Conservation (phyloP, 306 rosid genomes). For the Trifolium repens region DNA sequence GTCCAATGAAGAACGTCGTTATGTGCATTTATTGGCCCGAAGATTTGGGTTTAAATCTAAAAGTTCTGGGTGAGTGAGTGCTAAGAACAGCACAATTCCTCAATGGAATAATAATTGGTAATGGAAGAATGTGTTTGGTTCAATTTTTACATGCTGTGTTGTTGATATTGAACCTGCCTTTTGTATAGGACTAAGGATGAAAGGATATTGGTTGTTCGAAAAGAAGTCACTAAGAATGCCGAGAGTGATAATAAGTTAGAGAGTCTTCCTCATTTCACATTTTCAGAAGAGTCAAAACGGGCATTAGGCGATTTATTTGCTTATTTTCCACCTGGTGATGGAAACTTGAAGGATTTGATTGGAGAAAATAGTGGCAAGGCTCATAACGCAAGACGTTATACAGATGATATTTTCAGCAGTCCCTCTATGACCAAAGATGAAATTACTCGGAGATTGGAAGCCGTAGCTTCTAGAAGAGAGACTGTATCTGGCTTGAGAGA, state of each 20-base stretch:
- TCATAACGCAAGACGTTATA: conserved; percentile 19
- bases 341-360: conserved; percentile 39
- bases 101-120: conserved; percentile 33
- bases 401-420: conserved; percentile 57
- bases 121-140: conserved; percentile 7
- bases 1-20: conserved; percentile 61
- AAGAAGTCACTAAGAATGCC: conserved; percentile 47
- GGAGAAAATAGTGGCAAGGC: conserved; percentile 34
- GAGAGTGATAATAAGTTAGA: conserved; percentile 3
- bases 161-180: conserved; percentile 36
- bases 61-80: conserved; percentile 94
- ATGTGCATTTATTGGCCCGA: conserved; percentile 58
- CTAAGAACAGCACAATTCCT: conserved; percentile 21
- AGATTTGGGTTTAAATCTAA: conserved; percentile 72
- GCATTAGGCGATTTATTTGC: conserved; percentile 60
- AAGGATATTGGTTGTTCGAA: conserved; percentile 51
- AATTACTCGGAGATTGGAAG: conserved; percentile 57
- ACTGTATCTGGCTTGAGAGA: conserved; percentile 47
- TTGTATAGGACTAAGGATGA: conserved; percentile 54
- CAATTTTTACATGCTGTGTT: neutral
- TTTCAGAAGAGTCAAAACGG: conserved; percentile 59
- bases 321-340: conserved; percentile 74
- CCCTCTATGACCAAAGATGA: conserved; percentile 62
- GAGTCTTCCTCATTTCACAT: conserved; percentile 47
- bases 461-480: conserved; percentile 47